Base-by-base conservation (phyloP, 805 yeast species). In the Candida sonorensis region DNA sequence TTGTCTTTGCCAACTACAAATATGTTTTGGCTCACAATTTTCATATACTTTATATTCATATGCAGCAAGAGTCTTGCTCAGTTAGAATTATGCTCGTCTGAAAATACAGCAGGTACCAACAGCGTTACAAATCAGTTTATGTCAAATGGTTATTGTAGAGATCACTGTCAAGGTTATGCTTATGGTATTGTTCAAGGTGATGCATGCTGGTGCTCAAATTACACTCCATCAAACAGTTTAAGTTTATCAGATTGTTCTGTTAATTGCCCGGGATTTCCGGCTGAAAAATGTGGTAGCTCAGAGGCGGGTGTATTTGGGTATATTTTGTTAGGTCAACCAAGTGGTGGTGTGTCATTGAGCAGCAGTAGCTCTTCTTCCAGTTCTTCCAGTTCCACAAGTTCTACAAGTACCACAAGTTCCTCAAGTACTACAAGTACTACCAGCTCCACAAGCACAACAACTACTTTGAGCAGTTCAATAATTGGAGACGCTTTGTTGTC, bases 201-300 rank as follows among this genome's bases (percentile, higher is more conserved):
- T 10, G 19, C 50, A 26, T 72, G 79, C 41, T 71, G 72, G 70
- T 72, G 78, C 44, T 57, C 74, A 5, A 55, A 69, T 41, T 36
- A 50, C 13, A 48, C 64, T 10, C 76, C 77, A 5, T 26, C 31
- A 7, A 42, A 50, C 12, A 61, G 76, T 0, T 60, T 59, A 0
- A 40, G 46, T 18, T 24, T 59, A 9, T 34, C 48, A n/a, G 39
- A 56, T 18, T 71, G 77, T 50, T 40, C 44, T 17, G 27, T 16
- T 16, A 40, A 48, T 2, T 71, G 77, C 50, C 75, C 75, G 4
- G 74, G 75, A 2, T 68, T 44, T 36, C 55, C 57, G 4, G 41
- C 38, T 28, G 74, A 70, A 30, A 30, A 42, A 17, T 71, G 77
- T 48, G 76, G 55, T 3, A 30, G 37, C 23, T 10, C 34, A 3